Evolutionary conservation across 2,329 filamentous ascomycete genomes (phyloP).

Genomic region (Elsinoe batatas): DNA sequence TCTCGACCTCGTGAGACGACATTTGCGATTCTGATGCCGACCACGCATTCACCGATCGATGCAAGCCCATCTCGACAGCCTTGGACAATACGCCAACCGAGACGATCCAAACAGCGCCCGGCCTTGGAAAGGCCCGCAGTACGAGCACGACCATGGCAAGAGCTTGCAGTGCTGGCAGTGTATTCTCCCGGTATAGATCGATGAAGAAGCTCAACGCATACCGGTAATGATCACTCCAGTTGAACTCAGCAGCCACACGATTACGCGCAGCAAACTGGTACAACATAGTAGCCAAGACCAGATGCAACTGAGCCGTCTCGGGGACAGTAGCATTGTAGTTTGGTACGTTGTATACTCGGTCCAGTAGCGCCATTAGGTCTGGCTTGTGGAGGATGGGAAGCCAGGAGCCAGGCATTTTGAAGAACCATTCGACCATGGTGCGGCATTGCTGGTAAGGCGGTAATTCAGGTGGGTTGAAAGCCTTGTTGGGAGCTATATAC

Average conservation of each 20-base stretch:
- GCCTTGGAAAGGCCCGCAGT: conserved; percentile 68
- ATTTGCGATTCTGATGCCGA: conserved; percentile 34
- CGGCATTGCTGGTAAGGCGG: conserved; percentile 57
- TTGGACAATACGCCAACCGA: conserved; percentile 54
- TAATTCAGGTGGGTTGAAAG: conserved; percentile 47
- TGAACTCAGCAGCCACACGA: conserved; percentile 44
- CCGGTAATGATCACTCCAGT: conserved; percentile 70
- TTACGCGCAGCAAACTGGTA: conserved; percentile 70
- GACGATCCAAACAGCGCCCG: conserved; percentile 62
- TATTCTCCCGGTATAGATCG: conserved; percentile 51
- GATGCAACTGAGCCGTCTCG: conserved; percentile 63
- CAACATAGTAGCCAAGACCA: conserved; percentile 68
- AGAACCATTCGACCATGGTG: conserved; percentile 65
- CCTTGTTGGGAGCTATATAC: conserved; percentile 49
- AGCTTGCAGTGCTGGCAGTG: conserved; percentile 61
- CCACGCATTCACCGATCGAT: conserved; percentile 58
- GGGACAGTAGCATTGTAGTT: conserved; percentile 51
- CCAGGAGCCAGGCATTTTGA: conserved; percentile 61
- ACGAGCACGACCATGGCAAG: conserved; percentile 62
- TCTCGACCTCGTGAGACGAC: conserved; percentile 55
- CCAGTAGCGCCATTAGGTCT: conserved; percentile 58
- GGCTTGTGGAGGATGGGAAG: conserved; percentile 69
- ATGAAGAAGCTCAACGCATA: conserved; percentile 61
- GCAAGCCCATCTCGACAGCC: conserved; percentile 65
- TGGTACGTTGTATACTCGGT: conserved; percentile 60